Evolutionary conservation across 257 asterid species (phyloP).

Genomic region (Solanum sitiens): DNA sequence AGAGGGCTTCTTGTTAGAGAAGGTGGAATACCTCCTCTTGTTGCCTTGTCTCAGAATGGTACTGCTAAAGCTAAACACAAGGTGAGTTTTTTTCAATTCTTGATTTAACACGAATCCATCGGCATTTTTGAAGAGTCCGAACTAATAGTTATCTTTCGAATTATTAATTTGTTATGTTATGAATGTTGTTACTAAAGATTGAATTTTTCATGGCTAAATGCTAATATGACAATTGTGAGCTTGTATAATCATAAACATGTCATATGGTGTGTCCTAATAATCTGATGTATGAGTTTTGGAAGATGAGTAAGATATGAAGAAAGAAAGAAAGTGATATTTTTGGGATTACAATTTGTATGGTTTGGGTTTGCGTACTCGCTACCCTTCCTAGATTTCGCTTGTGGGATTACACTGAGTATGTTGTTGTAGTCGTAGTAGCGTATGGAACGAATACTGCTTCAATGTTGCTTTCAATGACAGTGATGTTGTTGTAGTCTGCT

Average conservation of each 20-base stretch:
- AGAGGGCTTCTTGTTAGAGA: constrained; percentile 86
- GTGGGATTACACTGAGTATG: background rate
- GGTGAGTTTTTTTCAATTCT: constrained; percentile 30
- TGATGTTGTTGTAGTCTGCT: background rate
- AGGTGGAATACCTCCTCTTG: constrained; percentile 95
- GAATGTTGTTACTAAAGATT: background rate
- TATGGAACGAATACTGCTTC: constrained; percentile 2
- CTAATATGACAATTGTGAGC: no score
- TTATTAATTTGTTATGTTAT: background rate
- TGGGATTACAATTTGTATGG: background rate
- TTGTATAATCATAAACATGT: no score
- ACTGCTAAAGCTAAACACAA: constrained; percentile 88
- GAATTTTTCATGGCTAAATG: background rate
- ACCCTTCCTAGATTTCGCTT: background rate
- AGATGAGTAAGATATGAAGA: background rate
- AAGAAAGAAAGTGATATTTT: background rate
- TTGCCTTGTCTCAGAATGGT: constrained; percentile 83
- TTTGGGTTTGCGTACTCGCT: background rate
- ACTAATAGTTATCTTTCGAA: background rate
- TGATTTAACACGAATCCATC: background rate
- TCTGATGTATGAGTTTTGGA: no score
- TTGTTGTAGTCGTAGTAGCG: background rate
- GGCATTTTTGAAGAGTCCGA: background rate
- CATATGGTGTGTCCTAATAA: no score
- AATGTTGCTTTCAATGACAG: constrained; percentile 15